These are phyloP conservation scores for Aspergillus olivimuriae DNA, from an alignment of 495 filamentous ascomycete species.

Conservation along the genomic window DNA sequence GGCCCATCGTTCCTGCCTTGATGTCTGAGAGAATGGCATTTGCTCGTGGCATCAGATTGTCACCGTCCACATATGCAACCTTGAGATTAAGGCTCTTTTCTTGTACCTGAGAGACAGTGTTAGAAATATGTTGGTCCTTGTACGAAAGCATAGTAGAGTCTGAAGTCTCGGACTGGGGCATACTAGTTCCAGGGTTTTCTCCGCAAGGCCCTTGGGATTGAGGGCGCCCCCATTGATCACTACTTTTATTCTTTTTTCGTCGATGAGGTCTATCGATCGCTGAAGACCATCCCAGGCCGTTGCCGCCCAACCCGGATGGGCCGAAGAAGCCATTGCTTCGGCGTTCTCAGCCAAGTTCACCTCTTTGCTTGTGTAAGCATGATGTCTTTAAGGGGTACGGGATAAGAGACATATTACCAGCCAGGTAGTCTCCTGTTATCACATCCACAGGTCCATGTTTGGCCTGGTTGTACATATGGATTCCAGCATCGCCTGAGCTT, in stretches of 20 bases:
- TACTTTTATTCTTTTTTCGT: neutral
- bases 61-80: neutral
- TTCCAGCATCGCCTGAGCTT: neutral
- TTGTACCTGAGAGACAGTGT: neutral
- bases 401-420: neutral
- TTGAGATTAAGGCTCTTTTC: neutral
- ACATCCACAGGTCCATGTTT: neutral
- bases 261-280: neutral
- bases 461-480: neutral
- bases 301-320: neutral
- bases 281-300: neutral
- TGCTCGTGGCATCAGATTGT: neutral
- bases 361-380: neutral
- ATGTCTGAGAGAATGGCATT: neutral
- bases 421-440: neutral
- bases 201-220: neutral
- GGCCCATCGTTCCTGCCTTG: neutral
- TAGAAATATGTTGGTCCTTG: too few relatives aligned
- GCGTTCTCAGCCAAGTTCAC: neutral
- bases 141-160: too few relatives aligned
- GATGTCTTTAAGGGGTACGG: neutral
- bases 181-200: neutral
- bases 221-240: neutral
- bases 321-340: neutral
- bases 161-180: neutral